Base-by-base conservation (phyloP, 371 early-diverging fungal species). In the Circinella minor region DNA sequence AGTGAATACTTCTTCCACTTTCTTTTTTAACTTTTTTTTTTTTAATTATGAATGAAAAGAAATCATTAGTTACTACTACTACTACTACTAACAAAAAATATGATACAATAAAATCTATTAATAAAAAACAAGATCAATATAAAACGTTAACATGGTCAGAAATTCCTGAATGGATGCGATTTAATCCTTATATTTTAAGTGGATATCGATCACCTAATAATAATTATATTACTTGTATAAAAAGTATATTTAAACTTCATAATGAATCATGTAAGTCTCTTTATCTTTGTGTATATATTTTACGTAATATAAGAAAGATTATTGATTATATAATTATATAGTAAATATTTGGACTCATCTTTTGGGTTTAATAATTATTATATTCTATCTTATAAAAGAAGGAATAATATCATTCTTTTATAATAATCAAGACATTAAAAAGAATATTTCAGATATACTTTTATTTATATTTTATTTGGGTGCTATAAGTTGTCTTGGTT, bases 341-440 rank as follows among this genome's bases (percentile, higher is more conserved):
- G 90, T 89, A 51, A 97, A 96, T 74, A 91, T 97, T 49, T 92
- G 91, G 86, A 88, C 94, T 15, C 97, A 97, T 76, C 70, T 92
- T 20, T 37, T 93, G 14, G 95, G 95, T 37, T 86, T 90, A 1
- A 63, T 94, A 17, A 73, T 77, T 74, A 92, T 18, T 80, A 84
- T 70, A 73, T 68, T 66, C 81, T 67, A 65, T 88, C 78, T 72
- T 76, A 75, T 67, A 81, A 82, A 80, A 27, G 27, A 27, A 27
- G 27, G 1, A 27, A 27, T 27, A 27, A 27, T 27, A 73, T 75
- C 46, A 66, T 72, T 34, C 77, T 78, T 13, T 74, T 80, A 37
- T 68, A 77, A 11, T 73, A 77, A 11, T 73, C 78, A 43, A 81
- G 83, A 18, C 81, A 79, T 80, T 73, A 49, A 95, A 93, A 57